These are phyloP conservation scores for Leccinum fallax DNA, from an alignment of 1,284 basidiomycete genomes.

Conservation along the genomic window DNA sequence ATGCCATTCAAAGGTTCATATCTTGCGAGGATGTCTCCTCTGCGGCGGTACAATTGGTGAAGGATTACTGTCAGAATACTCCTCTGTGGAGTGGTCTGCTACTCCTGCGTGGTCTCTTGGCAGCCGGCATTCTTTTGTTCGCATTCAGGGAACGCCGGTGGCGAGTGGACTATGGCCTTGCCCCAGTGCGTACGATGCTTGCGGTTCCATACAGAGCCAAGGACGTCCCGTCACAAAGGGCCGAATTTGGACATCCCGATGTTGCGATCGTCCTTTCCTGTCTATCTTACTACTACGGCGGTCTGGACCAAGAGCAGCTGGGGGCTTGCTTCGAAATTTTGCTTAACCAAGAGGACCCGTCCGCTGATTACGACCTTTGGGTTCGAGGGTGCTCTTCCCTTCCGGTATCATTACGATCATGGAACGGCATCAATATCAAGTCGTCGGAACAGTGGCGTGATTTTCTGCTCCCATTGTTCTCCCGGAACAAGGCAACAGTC, in stretches of 20 bases:
- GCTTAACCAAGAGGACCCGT: slow-evolving; percentile 47
- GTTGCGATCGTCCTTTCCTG: slow-evolving; percentile 50
- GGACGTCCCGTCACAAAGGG: slow-evolving; percentile 48
- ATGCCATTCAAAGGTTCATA: not conserved
- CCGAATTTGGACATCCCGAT: slow-evolving; percentile 61
- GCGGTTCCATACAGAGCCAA: slow-evolving; percentile 59
- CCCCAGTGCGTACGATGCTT: slow-evolving; percentile 45
- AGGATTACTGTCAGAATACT: not conserved
- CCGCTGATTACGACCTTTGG: slow-evolving; percentile 48
- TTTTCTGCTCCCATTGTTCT: slow-evolving; percentile 39
- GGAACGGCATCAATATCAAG: slow-evolving; percentile 45
- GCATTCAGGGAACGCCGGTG: slow-evolving; percentile 47
- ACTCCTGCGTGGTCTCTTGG: slow-evolving; percentile 49
- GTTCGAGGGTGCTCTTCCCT: slow-evolving; percentile 27
- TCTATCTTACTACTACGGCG: slow-evolving; percentile 54
- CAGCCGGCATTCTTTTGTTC: slow-evolving; percentile 44
- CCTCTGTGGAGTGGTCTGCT: slow-evolving; percentile 40
- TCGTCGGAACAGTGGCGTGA: slow-evolving; percentile 40
- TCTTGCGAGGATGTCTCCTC: not conserved
- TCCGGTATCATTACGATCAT: slow-evolving; percentile 33
- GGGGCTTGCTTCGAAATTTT: slow-evolving; percentile 43
- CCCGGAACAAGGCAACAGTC: slow-evolving; percentile 31
- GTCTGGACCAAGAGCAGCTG: slow-evolving; percentile 45
- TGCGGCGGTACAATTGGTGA: not conserved
- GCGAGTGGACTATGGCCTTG: slow-evolving; percentile 55